These are phyloP conservation scores for Lodderomyces theae DNA, from an alignment of 1,139 yeast species.

Conservation along the genomic window DNA sequence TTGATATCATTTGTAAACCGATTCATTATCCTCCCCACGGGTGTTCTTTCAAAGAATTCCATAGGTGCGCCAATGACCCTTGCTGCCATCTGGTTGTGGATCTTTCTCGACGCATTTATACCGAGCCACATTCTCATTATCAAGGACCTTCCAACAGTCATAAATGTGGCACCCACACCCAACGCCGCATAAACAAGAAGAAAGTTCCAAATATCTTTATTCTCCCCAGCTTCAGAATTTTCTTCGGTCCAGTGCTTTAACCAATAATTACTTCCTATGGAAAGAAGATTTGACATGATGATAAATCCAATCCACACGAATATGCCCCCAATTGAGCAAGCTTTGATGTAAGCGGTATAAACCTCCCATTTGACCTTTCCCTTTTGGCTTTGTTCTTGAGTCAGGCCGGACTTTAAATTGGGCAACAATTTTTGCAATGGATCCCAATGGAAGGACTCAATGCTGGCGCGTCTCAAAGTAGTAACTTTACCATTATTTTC, in stretches of 20 bases:
- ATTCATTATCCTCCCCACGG: slow-evolving; percentile 33
- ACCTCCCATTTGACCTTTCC: slow-evolving; percentile 31
- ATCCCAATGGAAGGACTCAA: slow-evolving; percentile 34
- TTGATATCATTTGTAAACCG: slow-evolving; percentile 33
- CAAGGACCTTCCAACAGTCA: slow-evolving; percentile 24
- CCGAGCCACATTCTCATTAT: slow-evolving; percentile 29
- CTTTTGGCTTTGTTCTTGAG: slow-evolving; percentile 23
- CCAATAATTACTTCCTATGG: slow-evolving; percentile 25
- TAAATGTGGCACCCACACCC: slow-evolving; percentile 23
- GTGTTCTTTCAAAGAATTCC: slow-evolving; percentile 37
- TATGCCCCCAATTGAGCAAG: slow-evolving; percentile 27
- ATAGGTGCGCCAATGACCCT: slow-evolving; percentile 31
- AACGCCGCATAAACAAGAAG: slow-evolving; percentile 26
- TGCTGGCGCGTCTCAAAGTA: slow-evolving; percentile 23
- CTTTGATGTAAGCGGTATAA: slow-evolving; percentile 28
- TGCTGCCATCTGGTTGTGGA: slow-evolving; percentile 31
- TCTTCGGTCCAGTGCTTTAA: slow-evolving; percentile 33
- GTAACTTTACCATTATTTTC: not conserved
- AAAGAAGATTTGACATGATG: slow-evolving; percentile 19
- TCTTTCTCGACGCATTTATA: slow-evolving; percentile 24
- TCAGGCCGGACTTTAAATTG: slow-evolving; percentile 22
- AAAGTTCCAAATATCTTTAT: slow-evolving; percentile 21
- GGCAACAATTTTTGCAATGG: slow-evolving; percentile 27
- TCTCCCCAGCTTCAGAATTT: slow-evolving; percentile 23
- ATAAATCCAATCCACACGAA: slow-evolving; percentile 22